Base-by-base conservation (phyloP, 352 stramenopile genomes). In the Hyaloperonospora brassicae region DNA sequence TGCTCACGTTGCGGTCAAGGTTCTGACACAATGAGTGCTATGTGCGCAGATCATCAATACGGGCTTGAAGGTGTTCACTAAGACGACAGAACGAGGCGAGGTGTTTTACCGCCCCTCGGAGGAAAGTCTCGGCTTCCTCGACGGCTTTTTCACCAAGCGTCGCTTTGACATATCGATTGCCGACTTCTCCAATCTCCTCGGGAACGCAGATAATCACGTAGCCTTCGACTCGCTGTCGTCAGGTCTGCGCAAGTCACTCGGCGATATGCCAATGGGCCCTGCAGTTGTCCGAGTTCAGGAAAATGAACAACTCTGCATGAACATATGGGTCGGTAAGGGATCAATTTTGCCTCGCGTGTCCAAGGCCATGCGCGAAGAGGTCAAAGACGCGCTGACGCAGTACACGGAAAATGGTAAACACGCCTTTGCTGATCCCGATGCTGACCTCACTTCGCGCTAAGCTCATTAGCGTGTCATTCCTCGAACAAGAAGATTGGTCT, bases 11-110 rank as follows among this genome's bases (percentile, higher is more conserved):
- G 7, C 25, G 22, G 5, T 50, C 38, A 40, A 22, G 35, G 36
- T 44, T 12, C 40, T 61, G 17, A 56, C n/a, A 24, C 12, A 30
- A 24, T 43, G 31, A 8, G 25, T 50, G 1, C 9, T 36, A 34
- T 61, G 21, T 34, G 23, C 25, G 6, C 43, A 96, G 77, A 88
- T 97, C 55, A 81, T 97, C n/a, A 94, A 96, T 62, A 95, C 86
- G 42, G 89, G 89, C 5, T 79, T 96, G 49, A 91, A 92, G 55
- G 78, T 94, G 3, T 96, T 96, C 51, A 80, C 82, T 12, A 95
- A 94, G 47, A 62, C 83, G 30, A 82, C 68, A 1, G 74, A 87
- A 25, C 58, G 66, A 17, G 73, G 75, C 2, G 72, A 89, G 46
- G 76, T 76, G 10, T 88, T 81, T 52, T 96, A 95, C 57, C 86